phyloP scores from a whole-genome alignment of 192 early-diverging fungal species.

The Coemansia sp. region DNA sequence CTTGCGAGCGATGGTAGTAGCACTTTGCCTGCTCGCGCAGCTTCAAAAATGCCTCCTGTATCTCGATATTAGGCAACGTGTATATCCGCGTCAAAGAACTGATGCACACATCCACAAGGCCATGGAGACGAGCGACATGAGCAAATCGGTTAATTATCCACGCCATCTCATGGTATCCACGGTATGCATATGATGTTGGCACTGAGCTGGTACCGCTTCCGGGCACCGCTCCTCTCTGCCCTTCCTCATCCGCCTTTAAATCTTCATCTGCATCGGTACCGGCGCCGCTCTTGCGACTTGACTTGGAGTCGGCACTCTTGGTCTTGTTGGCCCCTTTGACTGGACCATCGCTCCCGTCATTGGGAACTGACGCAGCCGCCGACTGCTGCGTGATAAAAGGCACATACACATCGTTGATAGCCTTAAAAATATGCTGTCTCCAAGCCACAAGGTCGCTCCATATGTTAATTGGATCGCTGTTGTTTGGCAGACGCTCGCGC shows the following conservation, averaged over 20 bases:
- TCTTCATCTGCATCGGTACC: slow-evolving; percentile 19
- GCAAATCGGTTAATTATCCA: slow-evolving; percentile 99
- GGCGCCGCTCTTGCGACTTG: slow-evolving; percentile 25
- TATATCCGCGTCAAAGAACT: slow-evolving; percentile 93
- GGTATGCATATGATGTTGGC: slow-evolving; percentile 83
- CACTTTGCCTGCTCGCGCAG: slow-evolving; percentile 98
- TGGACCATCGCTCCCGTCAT: slow-evolving; percentile 12
- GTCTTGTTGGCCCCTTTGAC: slow-evolving; percentile 41
- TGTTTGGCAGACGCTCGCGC: slow-evolving; percentile 95
- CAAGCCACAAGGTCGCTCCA: slow-evolving; percentile 98
- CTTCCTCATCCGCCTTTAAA: slow-evolving; percentile 15
- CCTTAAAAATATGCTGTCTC: slow-evolving; percentile 95
- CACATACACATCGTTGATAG: slow-evolving; percentile 93
- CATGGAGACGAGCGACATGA: slow-evolving; percentile 92
- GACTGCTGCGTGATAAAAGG: slow-evolving; percentile 67
- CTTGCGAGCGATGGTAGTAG: slow-evolving; percentile 84
- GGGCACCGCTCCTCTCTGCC: neutral
- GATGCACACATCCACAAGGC: slow-evolving; percentile 92
- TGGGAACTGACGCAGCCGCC: slow-evolving; percentile 4
- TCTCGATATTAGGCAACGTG: slow-evolving; percentile 99
- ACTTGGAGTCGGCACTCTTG: slow-evolving; percentile 54
- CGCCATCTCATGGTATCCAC: slow-evolving; percentile 98
- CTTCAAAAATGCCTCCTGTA: slow-evolving; percentile 97
- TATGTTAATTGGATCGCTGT: slow-evolving; percentile 95
- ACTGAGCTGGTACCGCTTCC: slow-evolving; percentile 21